phyloP scores from a whole-genome alignment of 208 protist genomes.

The Leishmania turanica region DNA sequence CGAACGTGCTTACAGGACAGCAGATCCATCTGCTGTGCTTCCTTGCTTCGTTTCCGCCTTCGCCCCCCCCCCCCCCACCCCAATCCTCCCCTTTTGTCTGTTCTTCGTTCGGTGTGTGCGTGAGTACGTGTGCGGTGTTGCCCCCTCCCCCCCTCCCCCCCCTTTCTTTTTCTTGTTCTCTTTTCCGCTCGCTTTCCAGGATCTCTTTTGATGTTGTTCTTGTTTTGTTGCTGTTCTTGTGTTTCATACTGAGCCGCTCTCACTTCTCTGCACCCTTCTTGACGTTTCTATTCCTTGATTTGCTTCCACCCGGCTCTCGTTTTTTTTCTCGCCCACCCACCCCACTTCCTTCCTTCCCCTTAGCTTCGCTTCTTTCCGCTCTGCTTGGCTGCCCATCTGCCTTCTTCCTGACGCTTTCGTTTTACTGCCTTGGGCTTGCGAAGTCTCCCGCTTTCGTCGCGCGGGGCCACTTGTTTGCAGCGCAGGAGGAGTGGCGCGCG shows the following conservation, averaged over 20 bases:
- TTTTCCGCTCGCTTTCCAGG: too few relatives aligned
- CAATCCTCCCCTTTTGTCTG: background rate
- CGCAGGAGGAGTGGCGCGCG: background rate
- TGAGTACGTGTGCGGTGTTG: background rate
- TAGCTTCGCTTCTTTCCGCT: background rate
- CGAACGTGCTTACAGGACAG: too few relatives aligned
- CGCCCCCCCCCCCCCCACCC: too few relatives aligned
- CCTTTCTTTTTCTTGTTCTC: too few relatives aligned
- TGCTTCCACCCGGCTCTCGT: background rate
- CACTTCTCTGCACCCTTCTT: background rate
- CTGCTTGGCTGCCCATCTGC: background rate
- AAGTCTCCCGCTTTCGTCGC: background rate
- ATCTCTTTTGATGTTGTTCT: too few relatives aligned
- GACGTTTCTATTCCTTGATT: background rate
- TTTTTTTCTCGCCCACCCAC: too few relatives aligned
- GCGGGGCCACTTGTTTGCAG: background rate
- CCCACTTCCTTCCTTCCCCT: background rate
- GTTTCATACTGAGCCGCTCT: too few relatives aligned
- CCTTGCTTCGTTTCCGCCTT: background rate
- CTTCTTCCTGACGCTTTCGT: background rate
- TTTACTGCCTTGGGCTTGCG: background rate
- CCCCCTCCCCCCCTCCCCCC: too few relatives aligned
- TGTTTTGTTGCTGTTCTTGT: too few relatives aligned
- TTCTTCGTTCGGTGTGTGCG: background rate
- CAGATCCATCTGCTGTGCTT: background rate